These are phyloP conservation scores for Debaryomycetaceae sp. DNA, from an alignment of 1,139 yeast genomes.

Conservation along the genomic window DNA sequence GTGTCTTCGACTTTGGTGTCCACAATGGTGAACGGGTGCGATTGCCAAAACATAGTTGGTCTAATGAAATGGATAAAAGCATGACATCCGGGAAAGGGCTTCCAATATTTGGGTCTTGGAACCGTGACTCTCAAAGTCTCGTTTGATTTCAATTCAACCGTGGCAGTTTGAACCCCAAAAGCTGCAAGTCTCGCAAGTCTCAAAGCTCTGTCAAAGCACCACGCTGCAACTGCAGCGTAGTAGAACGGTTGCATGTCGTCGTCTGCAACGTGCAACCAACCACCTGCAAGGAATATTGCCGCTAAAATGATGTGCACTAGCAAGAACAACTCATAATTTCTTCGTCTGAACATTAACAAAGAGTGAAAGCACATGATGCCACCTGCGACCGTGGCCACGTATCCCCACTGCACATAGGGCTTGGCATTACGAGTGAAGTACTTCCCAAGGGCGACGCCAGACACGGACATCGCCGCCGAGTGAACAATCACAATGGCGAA, in stretches of 20 bases:
- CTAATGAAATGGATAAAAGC: constrained; percentile 37
- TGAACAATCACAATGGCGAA: constrained; percentile 46
- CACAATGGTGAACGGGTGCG: constrained; percentile 53
- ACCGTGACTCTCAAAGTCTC: constrained; percentile 40
- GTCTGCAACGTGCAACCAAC: constrained; percentile 53
- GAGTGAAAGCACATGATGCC: constrained; percentile 45
- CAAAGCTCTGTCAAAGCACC: constrained; percentile 57
- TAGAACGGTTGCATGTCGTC: constrained; percentile 44
- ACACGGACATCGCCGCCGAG: constrained; percentile 43
- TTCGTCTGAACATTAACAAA: constrained; percentile 47
- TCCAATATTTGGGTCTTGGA: constrained; percentile 34
- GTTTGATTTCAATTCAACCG: constrained; percentile 42
- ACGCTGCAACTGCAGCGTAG: constrained; percentile 53
- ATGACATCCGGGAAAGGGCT: constrained; percentile 36
- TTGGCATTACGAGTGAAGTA: constrained; percentile 31
- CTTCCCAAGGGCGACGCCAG: constrained; percentile 31
- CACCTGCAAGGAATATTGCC: constrained; percentile 49
- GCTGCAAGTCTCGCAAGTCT: constrained; percentile 45
- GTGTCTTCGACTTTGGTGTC: constrained; percentile 25
- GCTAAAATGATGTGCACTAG: constrained; percentile 56
- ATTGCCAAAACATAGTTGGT: constrained; percentile 49
- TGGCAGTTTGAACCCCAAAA: constrained; percentile 51
- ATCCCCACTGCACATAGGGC: constrained; percentile 52
- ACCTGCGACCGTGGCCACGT: constrained; percentile 39
- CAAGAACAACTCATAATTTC: constrained; percentile 62